phyloP scores from a whole-genome alignment of 2,329 filamentous ascomycete species.

The Thelonectria discophora region DNA sequence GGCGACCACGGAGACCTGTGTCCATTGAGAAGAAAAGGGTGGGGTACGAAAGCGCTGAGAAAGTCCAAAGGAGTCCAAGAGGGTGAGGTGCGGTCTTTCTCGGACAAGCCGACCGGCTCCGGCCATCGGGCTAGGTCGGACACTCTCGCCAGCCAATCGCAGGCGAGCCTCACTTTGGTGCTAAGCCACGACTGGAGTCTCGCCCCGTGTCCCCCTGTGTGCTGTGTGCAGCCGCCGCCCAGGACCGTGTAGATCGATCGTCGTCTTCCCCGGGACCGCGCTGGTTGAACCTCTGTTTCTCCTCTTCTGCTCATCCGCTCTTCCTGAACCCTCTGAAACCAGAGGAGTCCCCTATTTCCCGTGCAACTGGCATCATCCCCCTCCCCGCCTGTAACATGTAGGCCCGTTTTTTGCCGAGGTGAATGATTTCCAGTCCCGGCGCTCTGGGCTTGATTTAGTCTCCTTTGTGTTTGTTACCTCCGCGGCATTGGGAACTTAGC shows the following conservation, averaged over 20 bases:
- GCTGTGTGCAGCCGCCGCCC: conserved; percentile 12
- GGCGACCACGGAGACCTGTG: too few relatives aligned
- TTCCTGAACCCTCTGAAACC: background rate
- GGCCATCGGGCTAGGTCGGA: conserved; percentile 32
- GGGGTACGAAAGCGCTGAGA: conserved; percentile 5
- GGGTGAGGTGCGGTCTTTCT: conserved; percentile 18
- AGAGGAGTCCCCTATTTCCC: background rate
- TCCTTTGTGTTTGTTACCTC: conserved; percentile 9
- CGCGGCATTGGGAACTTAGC: conserved; percentile 8
- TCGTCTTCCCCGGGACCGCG: conserved; percentile 17
- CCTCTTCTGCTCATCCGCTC: too few relatives aligned
- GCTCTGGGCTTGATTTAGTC: background rate
- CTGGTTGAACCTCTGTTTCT: conserved; percentile 9
- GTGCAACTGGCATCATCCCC: background rate
- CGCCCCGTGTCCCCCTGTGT: conserved; percentile 3
- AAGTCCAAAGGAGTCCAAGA: too few relatives aligned
- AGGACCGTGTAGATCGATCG: conserved; percentile 21
- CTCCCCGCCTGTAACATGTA: conserved; percentile 1
- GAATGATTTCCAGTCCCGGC: background rate
- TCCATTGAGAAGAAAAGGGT: too few relatives aligned
- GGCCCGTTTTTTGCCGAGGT: background rate
- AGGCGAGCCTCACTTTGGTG: conserved; percentile 18
- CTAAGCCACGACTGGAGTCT: conserved; percentile 31
- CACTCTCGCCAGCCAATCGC: conserved; percentile 30
- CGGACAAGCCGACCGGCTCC: conserved; percentile 39